These are phyloP conservation scores for Trichoderma virens DNA, from an alignment of 495 filamentous ascomycete genomes.

Conservation along the genomic window DNA sequence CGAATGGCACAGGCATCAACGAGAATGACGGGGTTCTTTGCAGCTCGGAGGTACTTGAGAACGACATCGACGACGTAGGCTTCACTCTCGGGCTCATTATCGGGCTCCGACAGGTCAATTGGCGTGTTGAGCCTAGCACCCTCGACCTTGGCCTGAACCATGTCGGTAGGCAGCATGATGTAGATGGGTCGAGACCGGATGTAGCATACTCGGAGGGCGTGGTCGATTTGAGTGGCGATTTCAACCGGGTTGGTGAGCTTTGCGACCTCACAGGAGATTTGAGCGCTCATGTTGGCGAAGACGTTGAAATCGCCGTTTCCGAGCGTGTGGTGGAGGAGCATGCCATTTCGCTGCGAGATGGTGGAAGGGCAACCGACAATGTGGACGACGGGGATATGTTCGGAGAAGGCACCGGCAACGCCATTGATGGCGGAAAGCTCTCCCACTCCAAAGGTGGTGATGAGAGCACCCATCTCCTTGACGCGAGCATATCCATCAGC, in stretches of 20 bases:
- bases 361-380: slow-evolving; percentile 69
- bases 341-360: slow-evolving; percentile 48
- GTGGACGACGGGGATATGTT: slow-evolving; percentile 71
- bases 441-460: slow-evolving; percentile 77
- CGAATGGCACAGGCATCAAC: slow-evolving; percentile 90
- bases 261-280: slow-evolving; percentile 62
- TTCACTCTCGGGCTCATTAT: slow-evolving; percentile 66
- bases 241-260: slow-evolving; percentile 61
- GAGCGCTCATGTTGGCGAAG: slow-evolving; percentile 69
- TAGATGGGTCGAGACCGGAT: slow-evolving; percentile 70
- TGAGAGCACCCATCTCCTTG: slow-evolving; percentile 61
- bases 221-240: slow-evolving; percentile 68
- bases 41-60: slow-evolving; percentile 64
- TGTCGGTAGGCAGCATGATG: slow-evolving; percentile 78
- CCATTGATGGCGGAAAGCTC: slow-evolving; percentile 71
- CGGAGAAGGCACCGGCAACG: slow-evolving; percentile 63
- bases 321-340: slow-evolving; percentile 87
- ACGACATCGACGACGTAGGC: slow-evolving; percentile 79
- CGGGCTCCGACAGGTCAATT: slow-evolving; percentile 56
- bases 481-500: slow-evolving; percentile 74
- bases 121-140: slow-evolving; percentile 56
- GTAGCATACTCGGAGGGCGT: slow-evolving; percentile 73
- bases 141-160: slow-evolving; percentile 72
- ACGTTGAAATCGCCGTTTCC: slow-evolving; percentile 85
- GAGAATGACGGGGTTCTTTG: slow-evolving; percentile 71